Conservation (phyloP, 2,329 filamentous ascomycete species). For the Akanthomyces dipterigenus region DNA sequence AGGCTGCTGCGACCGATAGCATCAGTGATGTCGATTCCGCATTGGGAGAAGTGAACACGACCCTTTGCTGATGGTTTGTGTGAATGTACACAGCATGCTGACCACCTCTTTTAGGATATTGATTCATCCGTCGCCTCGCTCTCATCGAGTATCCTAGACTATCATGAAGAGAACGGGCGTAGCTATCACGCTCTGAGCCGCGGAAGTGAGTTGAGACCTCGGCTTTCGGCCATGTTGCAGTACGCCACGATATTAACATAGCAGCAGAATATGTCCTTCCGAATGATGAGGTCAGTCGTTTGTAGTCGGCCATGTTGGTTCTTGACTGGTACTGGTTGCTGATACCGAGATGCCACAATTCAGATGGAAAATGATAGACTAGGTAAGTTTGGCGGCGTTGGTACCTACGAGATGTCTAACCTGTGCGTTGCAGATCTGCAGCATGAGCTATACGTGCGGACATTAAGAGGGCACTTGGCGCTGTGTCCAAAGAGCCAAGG, state of each 20-base stretch:
- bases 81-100: too few relatives aligned
- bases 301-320: neutral
- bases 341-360: too few relatives aligned
- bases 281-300: neutral
- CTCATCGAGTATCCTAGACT: constrained; percentile 28
- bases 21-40: constrained; percentile 20
- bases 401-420: neutral
- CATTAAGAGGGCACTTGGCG: constrained; percentile 24
- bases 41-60: constrained; percentile 14
- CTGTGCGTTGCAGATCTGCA: constrained; percentile 18
- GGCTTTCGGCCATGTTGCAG: constrained; percentile 16
- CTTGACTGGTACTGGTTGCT: too few relatives aligned
- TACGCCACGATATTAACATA: neutral
- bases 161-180: constrained; percentile 31
- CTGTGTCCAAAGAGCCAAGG: constrained; percentile 18
- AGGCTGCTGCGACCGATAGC: neutral
- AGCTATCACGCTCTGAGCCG: constrained; percentile 30
- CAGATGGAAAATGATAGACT: neutral
- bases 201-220: constrained; percentile 18
- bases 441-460: constrained; percentile 29
- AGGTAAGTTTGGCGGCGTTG: neutral
- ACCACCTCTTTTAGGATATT: constrained; percentile 12
- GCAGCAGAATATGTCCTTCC: neutral
- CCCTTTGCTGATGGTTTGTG: too few relatives aligned
- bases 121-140: constrained; percentile 25